Base-by-base conservation (phyloP, 768 basidiomycete species). In the Amanita phalloides region DNA sequence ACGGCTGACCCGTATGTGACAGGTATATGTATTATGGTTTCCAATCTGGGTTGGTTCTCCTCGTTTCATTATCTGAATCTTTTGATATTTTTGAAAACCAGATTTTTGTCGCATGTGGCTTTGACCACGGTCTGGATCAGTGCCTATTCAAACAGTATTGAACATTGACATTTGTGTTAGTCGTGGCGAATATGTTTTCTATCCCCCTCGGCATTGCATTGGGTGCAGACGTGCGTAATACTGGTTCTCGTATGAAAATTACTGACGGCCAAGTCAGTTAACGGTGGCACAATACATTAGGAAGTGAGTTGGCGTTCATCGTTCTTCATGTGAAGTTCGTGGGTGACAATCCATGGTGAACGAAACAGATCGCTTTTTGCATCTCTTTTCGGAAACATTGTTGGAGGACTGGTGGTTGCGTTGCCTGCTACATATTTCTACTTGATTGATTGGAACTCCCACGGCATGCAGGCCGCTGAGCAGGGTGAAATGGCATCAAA, bases 101-200 rank as follows among this genome's bases (percentile, higher is more conserved):
- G 41, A 21, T 87, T 86, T 60, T 84, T 33, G 33, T 87, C 5
- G 73, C 86, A 0, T 82, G 81, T 55, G 76, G 76, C 10, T 85
- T 73, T 56, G 85, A 87, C 58, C 85, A 87, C 69, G 81, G 84
- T 78, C 61, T 51, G 71, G 55, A 51, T 1, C 3, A 30, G 46
- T 11, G 41, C 43, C 33, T 6, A 10, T 21, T 6, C 4, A 6
- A n/a, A 7, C n/a, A 46, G 32, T 41, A 21, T 35, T 33, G 21
- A n/a, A 33, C 35, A 54, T 37, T 6, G 30, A 49, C 45, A 14
- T 30, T 47, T 28, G 30, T 33, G 42, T 13, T 43, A 83, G 82
- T 84, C 8, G 67, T 84, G 25, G 85, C 85, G 17, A 87, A 87
- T 61, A 86, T 87, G 85, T 86, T 81, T 62, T 84, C 78, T 3